Evolutionary conservation across 495 filamentous ascomycete genomes (phyloP).

Genomic region (Penicillium soppii): DNA sequence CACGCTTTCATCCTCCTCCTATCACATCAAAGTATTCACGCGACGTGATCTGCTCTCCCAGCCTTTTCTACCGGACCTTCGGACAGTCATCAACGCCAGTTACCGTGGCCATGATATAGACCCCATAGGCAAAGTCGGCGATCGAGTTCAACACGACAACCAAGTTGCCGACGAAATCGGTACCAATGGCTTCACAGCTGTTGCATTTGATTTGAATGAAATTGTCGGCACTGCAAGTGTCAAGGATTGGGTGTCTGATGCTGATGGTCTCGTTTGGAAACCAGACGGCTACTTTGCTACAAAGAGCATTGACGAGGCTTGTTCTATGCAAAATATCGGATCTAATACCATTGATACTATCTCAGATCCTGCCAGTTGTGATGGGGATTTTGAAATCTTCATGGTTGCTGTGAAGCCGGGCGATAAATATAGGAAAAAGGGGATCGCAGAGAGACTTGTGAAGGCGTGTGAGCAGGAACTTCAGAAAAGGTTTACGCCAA

Average conservation of each 20-base stretch:
- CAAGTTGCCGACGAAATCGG: background rate
- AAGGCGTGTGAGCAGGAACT: background rate
- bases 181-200: background rate
- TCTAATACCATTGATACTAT: background rate
- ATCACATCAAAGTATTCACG: background rate
- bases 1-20: too few species aligned
- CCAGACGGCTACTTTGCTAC: background rate
- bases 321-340: background rate
- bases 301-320: background rate
- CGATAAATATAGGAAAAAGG: background rate
- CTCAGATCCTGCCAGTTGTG: background rate
- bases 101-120: background rate
- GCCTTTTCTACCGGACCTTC: background rate
- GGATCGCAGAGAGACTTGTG: background rate
- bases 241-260: background rate
- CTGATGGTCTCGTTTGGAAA: background rate
- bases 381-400: background rate
- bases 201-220: background rate
- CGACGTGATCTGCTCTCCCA: background rate
- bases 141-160: background rate
- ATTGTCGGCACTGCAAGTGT: conserved; percentile 1
- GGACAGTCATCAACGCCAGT: background rate
- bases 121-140: background rate
- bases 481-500: background rate
- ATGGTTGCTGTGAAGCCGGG: background rate